Evolutionary conservation across 345 rosid genomes (phyloP), one percentile per base, ranked within the genome.

Genomic region (Pistacia vera): DNA sequence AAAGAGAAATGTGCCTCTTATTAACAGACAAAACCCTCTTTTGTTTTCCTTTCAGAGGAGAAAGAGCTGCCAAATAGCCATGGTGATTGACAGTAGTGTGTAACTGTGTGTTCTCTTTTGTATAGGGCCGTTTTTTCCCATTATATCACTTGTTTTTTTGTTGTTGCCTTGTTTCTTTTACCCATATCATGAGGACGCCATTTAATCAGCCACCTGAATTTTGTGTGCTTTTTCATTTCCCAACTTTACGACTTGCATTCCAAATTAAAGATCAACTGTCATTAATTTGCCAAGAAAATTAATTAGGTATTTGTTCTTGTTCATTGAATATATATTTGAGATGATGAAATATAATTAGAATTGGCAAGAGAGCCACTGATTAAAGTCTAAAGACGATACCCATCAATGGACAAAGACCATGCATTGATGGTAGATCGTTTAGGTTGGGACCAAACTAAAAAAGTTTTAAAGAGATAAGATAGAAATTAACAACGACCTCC

Each of bases 1-100:
- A 73, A 30, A 52, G 33, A n/a, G 76, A n/a, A 11, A 30, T 30
- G 49, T 63, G 77, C 71, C 56, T 55, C 71, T 74, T 54, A 11
- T 63, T 38, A 65, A 65, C 77, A 65, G 77, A 74, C 77, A 74
- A 65, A 22, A 38, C 54, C 71, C 60, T 64, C 41, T 63, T 54
- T 74, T 74, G 77, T 74, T 65, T 74, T 64, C 63, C 64, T 63
- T 73, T 20, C 62, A n/a, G 69, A 63, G 57, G 33, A 30, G 33
- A 30, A 30, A 30, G 33, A 60, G 58, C 25, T 72, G 59, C 75
- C 59, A 28, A 30, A 30, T 30, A 30, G 33, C 33, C 33, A 30
- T 25, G 66, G 71, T 67, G 68, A 64, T 64, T 2, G 54, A 49
- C 54, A 49, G 28, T 11, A n/a, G 13, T 59, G 14, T 9, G 55